Evolutionary conservation across 208 protist species (phyloP).

Genomic region (Trypanosoma cruzi): DNA sequence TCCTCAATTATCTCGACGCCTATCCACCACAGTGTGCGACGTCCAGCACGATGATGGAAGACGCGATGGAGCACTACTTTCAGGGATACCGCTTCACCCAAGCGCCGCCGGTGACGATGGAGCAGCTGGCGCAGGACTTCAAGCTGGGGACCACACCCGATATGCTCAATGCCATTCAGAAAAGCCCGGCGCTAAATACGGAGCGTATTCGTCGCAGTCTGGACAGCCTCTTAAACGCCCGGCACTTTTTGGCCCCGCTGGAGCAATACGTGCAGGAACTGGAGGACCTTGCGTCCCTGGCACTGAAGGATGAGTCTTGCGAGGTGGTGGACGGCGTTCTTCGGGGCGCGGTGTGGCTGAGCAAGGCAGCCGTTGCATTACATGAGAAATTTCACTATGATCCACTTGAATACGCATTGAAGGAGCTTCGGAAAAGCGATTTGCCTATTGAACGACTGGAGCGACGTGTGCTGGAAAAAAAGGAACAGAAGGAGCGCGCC

Average conservation of each 20-base stretch:
- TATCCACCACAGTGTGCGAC: slow-evolving; percentile 45
- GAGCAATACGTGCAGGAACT: slow-evolving; percentile 52
- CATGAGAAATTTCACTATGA: slow-evolving; percentile 77
- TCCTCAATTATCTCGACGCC: slow-evolving; percentile 37
- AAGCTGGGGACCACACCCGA: slow-evolving; percentile 44
- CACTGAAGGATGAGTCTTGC: slow-evolving; percentile 23
- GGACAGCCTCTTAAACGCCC: slow-evolving; percentile 62
- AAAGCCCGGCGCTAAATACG: slow-evolving; percentile 33
- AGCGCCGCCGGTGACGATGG: slow-evolving; percentile 35
- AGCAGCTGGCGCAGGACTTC: slow-evolving; percentile 43
- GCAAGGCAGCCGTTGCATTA: slow-evolving; percentile 60
- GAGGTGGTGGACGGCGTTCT: slow-evolving; percentile 8
- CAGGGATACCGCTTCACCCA: slow-evolving; percentile 66
- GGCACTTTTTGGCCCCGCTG: slow-evolving; percentile 62
- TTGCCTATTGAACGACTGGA: slow-evolving; percentile 59
- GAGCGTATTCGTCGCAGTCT: slow-evolving; percentile 61
- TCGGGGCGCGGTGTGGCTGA: slow-evolving; percentile 36
- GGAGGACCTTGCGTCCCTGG: slow-evolving; percentile 45
- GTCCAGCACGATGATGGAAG: slow-evolving; percentile 37
- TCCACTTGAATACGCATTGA: slow-evolving; percentile 63
- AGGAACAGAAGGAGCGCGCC: slow-evolving; percentile 62
- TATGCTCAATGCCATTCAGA: slow-evolving; percentile 32
- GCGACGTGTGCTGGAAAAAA: slow-evolving; percentile 47
- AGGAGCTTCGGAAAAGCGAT: slow-evolving; percentile 67
- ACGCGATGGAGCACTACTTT: slow-evolving; percentile 52